phyloP scores from a whole-genome alignment of 345 rosid genomes.

The Aquilaria yunnanensis region DNA sequence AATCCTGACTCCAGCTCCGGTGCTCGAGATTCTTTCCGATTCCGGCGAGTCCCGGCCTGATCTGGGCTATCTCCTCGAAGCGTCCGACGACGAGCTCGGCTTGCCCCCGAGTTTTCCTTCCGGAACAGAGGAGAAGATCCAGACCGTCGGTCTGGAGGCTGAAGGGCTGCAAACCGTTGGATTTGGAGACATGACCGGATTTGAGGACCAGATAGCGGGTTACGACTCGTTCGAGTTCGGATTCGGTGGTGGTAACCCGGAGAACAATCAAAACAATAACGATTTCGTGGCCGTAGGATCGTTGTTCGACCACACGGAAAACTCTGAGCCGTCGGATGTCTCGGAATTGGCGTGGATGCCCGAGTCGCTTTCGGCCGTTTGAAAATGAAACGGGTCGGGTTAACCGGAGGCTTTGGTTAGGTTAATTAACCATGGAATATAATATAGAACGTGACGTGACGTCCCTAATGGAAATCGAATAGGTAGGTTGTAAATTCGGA shows the following conservation, averaged over 20 bases:
- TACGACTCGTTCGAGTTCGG: conserved; percentile 47
- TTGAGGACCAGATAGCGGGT: conserved; percentile 32
- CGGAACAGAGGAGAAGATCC: conserved; percentile 21
- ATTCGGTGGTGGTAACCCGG: conserved; percentile 18
- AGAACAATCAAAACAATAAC: conserved; percentile 1
- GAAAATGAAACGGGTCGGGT: too few species aligned
- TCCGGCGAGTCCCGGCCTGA: conserved; percentile 37
- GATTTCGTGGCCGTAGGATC: conserved; percentile 54
- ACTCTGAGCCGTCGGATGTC: conserved; percentile 32
- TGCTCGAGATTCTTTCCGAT: conserved; percentile 9
- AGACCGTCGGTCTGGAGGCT: conserved; percentile 21
- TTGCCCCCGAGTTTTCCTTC: conserved; percentile 47
- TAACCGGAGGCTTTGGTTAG: too few species aligned
- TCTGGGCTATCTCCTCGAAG: conserved; percentile 66
- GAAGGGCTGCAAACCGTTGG: conserved; percentile 22
- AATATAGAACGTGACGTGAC: too few species aligned
- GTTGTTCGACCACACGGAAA: conserved; percentile 39
- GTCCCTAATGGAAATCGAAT: too few species aligned
- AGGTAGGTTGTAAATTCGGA: too few species aligned
- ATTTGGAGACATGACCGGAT: conserved; percentile 32
- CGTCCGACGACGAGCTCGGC: conserved; percentile 85
- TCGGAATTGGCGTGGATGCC: conserved; percentile 44
- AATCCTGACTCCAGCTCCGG: conserved; percentile 19
- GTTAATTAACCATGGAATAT: too few species aligned
- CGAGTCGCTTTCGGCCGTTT: conserved; percentile 46